Percentiles rank a stretch among this genome's conserved stretches.
Conservation (phyloP, 2,329 filamentous ascomycete genomes). For the Fusarium temperatum region DNA sequence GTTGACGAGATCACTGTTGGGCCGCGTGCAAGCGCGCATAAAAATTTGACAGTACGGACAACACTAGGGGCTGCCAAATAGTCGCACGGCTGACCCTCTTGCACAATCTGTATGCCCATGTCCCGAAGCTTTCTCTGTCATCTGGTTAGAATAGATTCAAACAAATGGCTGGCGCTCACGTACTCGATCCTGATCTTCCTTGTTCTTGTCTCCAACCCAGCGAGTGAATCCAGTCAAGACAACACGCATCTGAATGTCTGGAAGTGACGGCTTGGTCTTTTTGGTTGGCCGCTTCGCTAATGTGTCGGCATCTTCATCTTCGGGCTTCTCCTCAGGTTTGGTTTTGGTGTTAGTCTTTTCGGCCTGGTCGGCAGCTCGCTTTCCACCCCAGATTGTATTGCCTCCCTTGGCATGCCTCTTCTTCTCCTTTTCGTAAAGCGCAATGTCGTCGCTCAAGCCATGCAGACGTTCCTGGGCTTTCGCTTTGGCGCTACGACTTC, state of each 20-base stretch:
- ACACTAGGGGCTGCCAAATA: slow-evolving; percentile 88
- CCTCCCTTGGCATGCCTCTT: slow-evolving; percentile 70
- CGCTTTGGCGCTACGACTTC: slow-evolving; percentile 87
- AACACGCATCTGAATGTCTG: slow-evolving; percentile 76
- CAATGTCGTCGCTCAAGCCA: slow-evolving; percentile 82
- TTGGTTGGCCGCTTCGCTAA: slow-evolving; percentile 65
- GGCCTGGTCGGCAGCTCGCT: slow-evolving; percentile 66
- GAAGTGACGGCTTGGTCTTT: slow-evolving; percentile 65
- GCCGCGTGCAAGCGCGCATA: slow-evolving; percentile 83
- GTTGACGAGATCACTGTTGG: slow-evolving; percentile 79
- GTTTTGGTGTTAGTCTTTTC: slow-evolving; percentile 61
- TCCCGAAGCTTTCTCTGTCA: slow-evolving; percentile 79
- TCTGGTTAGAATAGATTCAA: slow-evolving; percentile 25
- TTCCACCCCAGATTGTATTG: slow-evolving; percentile 67
- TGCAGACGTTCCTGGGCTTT: slow-evolving; percentile 82
- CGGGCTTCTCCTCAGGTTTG: slow-evolving; percentile 56
- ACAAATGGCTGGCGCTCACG: slow-evolving; percentile 46
- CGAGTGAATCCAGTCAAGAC: slow-evolving; percentile 84
- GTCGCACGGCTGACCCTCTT: slow-evolving; percentile 79
- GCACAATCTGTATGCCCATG: slow-evolving; percentile 82
- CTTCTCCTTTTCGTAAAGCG: slow-evolving; percentile 90
- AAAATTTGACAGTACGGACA: slow-evolving; percentile 92
- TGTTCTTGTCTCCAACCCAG: slow-evolving; percentile 78
- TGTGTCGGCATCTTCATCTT: slow-evolving; percentile 57
- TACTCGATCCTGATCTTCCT: slow-evolving; percentile 84